These are phyloP conservation scores for Carex cristatella DNA, from an alignment of 176 grass and related monocot species.

Conservation along the genomic window DNA sequence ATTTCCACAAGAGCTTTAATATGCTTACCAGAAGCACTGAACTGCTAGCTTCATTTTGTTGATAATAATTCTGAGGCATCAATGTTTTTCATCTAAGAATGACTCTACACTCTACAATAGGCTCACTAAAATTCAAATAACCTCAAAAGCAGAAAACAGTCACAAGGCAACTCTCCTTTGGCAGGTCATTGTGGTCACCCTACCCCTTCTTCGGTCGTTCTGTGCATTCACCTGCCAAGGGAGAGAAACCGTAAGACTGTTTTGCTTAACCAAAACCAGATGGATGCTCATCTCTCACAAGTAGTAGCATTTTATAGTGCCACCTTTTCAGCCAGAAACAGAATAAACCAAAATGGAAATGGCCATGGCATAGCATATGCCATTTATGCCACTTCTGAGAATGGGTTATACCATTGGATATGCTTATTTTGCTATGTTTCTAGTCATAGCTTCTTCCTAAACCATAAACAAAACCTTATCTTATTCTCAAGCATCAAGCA, in stretches of 20 bases:
- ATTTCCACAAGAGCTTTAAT: not conserved
- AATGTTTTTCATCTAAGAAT: not conserved
- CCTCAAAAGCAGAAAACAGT: constrained; percentile 31
- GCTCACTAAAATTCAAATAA: not conserved
- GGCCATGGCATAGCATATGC: constrained; percentile 14
- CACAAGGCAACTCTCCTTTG: constrained; percentile 71
- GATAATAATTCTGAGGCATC: not conserved
- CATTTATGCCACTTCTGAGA: not conserved
- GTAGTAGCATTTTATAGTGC: constrained; percentile 23
- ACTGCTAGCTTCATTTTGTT: not conserved
- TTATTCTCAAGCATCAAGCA: not conserved
- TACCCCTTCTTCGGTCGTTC: not conserved
- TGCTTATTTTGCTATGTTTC: constrained; percentile 24
- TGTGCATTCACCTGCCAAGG: constrained; percentile 33
- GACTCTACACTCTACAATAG: not conserved
- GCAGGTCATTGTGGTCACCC: constrained; percentile 19
- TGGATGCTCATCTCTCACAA: not conserved
- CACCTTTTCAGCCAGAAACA: not conserved
- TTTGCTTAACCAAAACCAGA: constrained; percentile 16
- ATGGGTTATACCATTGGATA: constrained; percentile 65
- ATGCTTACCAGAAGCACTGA: not conserved
- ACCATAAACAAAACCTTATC: constrained; percentile 21
- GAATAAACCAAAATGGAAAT: constrained; percentile 9
- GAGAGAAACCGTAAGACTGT: constrained; percentile 49
- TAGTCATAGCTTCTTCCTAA: constrained; percentile 3